A percentile compares a stretch with the other conserved stretches of the same genome.
Conservation (phyloP, 148 eudicot species). For the Suaeda aralocaspica region DNA sequence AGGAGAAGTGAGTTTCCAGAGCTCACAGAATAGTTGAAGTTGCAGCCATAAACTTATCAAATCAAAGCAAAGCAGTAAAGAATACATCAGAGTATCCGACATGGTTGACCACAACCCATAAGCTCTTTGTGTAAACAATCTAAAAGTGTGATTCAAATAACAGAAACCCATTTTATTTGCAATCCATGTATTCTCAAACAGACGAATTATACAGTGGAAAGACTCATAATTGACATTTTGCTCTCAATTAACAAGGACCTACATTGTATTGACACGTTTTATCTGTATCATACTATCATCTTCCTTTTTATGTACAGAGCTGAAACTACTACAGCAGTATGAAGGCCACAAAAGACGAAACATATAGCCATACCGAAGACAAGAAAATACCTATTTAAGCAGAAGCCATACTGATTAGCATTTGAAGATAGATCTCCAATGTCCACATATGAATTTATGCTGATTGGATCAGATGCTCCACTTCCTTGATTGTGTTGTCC, state of each 20-base stretch:
- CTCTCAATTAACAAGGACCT: slow-evolving; percentile 8
- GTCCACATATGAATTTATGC: slow-evolving; percentile 30
- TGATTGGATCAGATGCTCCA: slow-evolving; percentile 33
- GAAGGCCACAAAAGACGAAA: not conserved
- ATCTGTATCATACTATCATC: not conserved
- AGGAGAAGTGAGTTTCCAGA: not conserved
- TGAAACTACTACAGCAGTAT: not conserved
- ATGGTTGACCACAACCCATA: not conserved
- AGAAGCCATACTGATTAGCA: slow-evolving; percentile 33
- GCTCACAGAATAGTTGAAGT: not conserved
- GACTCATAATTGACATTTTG: no score
- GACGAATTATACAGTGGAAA: no score
- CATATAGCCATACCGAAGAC: not conserved
- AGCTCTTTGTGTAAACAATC: not conserved
- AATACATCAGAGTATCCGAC: not conserved
- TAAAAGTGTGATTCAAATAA: not conserved
- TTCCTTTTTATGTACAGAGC: not conserved
- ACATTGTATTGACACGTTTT: not conserved
- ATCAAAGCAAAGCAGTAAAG: not conserved
- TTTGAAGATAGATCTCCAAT: slow-evolving; percentile 35
- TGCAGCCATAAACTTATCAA: not conserved
- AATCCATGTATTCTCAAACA: no score
- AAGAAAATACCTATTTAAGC: slow-evolving; percentile 45
- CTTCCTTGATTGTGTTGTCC: slow-evolving; percentile 26
- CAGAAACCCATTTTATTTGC: not conserved